phyloP scores from a whole-genome alignment of 2,329 filamentous ascomycete species.

The Fusarium beomiforme region DNA sequence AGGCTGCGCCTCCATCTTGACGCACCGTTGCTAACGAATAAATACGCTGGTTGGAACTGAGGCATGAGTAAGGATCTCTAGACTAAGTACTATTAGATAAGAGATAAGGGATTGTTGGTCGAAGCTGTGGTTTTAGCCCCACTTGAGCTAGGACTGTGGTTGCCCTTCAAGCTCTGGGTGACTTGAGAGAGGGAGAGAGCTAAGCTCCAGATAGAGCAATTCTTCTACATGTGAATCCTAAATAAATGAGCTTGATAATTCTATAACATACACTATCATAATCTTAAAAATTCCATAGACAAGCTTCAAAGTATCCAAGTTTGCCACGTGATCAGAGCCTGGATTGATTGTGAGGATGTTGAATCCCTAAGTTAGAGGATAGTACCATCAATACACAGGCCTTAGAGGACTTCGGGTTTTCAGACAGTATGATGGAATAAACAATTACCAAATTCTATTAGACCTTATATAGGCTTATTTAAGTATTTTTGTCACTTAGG shows the following conservation, averaged over 20 bases:
- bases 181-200: constrained; percentile 2
- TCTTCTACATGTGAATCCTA: neutral
- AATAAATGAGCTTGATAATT: neutral
- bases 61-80: constrained; percentile 5
- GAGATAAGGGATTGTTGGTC: constrained; percentile 23
- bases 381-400: too few species aligned
- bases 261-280: neutral
- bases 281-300: neutral
- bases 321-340: neutral
- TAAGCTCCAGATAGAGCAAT: neutral
- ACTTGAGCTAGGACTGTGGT: constrained; percentile 18
- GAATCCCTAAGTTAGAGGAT: too few species aligned
- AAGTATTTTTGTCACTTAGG: too few species aligned
- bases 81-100: constrained; percentile 32
- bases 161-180: constrained; percentile 16
- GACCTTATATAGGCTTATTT: too few species aligned
- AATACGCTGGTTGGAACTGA: constrained; percentile 19
- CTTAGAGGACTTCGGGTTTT: too few species aligned
- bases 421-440: too few species aligned
- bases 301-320: neutral
- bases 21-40: constrained; percentile 13
- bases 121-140: constrained; percentile 31
- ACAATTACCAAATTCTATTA: too few species aligned
- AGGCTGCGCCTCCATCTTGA: constrained; percentile 25
- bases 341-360: neutral